phyloP scores from a whole-genome alignment of 345 rosid species.

The Salix suchowensis region DNA sequence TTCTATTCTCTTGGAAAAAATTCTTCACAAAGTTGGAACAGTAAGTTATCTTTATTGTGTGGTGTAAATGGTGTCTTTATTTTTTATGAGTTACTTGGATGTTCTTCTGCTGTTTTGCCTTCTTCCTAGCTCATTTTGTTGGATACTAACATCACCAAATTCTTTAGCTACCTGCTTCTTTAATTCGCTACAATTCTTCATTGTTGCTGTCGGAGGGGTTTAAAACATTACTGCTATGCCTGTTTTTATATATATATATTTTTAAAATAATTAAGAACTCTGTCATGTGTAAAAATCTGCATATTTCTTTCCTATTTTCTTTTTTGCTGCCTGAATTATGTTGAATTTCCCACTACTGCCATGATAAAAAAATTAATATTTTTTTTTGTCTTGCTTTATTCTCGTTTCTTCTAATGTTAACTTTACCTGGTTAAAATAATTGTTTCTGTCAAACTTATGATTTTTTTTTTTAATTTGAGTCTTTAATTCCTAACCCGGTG shows the following conservation, averaged over 20 bases:
- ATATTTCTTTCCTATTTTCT: not conserved
- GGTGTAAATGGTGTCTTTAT: not conserved
- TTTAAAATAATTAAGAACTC: not conserved
- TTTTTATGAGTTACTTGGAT: not conserved
- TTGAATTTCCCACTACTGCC: not conserved
- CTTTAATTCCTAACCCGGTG: not conserved
- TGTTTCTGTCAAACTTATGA: not conserved
- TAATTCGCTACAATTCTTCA: not conserved
- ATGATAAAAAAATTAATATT: not conserved
- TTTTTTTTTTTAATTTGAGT: not conserved
- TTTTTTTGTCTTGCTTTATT: not conserved
- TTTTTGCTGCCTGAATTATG: not conserved
- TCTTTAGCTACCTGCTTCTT: not conserved
- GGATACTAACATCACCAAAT: not conserved
- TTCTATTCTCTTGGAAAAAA: slow-evolving; percentile 62
- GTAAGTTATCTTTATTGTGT: slow-evolving; percentile 22
- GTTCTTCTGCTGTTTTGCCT: not conserved
- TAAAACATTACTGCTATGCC: not conserved
- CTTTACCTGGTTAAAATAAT: not conserved
- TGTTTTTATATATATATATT: not conserved
- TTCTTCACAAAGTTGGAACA: slow-evolving; percentile 73
- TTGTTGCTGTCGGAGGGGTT: not conserved
- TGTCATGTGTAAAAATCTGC: not conserved
- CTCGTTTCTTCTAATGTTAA: not conserved
- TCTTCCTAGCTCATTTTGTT: not conserved